Evolutionary conservation across 78 protist genomes (phyloP), one percentile per base, ranked within the genome.

Genomic region (Planoprotostelium fungivorum): DNA sequence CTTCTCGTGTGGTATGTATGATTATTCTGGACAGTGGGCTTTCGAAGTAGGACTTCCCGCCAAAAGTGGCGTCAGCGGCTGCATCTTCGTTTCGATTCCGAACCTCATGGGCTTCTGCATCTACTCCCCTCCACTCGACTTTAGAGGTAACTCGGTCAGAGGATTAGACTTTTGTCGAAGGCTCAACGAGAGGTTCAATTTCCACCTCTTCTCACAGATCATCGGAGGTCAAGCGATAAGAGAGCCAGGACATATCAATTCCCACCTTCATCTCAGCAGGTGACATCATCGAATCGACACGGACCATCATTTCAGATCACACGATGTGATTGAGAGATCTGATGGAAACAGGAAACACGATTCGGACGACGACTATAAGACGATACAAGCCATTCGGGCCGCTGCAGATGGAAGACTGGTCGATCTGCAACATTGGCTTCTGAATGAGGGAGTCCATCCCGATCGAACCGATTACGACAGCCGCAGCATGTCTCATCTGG

Each of bases 401-500:
- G 37, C 87, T 16, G 36, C 87, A 25, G 36, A 37, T 35, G 37
- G 37, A 37, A 5, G 36, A 23, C 16, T 85, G 16, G 63, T 85
- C 63, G 87, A 37, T 16, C 87, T 85, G 29, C 87, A 85, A 85
- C 37, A 85, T 16, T 85, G 16, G 35, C 5, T 37, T 16, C 5
- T 85, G 16, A 5, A 85, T 85, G 36, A 37, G n/a, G 16, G 16
- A 25, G 73, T 51, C 5, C 73, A 51, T 16, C 87, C 63, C 5
- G 63, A 89, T 87, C 90, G n/a, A 0, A 73, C 86, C 38, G 96
- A 95, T 91, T 90, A 95, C 88, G 97, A 95, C 91, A 35, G 89
- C 29, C 94, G 97, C 37, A 90, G 95, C 0, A 86, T 97, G 25
- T 89, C 96, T 34, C 97, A 97, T 83, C 83, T 95, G 1, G 97